Evolutionary conservation across 345 rosid species (phyloP).

Genomic region (Populus nigra): DNA sequence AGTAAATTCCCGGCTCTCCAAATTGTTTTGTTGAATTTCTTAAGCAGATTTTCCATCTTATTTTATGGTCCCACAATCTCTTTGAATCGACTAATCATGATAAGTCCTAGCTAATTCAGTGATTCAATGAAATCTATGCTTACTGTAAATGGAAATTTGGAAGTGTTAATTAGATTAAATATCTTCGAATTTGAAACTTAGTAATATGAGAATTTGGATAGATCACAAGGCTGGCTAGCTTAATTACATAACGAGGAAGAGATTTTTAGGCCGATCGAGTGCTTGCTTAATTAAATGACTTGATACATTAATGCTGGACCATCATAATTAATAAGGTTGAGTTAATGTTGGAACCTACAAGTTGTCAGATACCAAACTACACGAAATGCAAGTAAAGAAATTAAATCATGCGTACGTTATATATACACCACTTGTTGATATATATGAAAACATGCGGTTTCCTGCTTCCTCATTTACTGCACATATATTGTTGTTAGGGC

Average conservation of each 20-base stretch:
- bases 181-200: too few species aligned
- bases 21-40: not conserved
- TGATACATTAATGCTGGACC: not conserved
- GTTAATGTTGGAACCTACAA: conserved; percentile 7
- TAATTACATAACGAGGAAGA: too few species aligned
- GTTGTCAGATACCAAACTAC: not conserved
- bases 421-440: not conserved
- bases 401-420: not conserved
- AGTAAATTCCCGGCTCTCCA: not conserved
- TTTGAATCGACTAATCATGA: not conserved
- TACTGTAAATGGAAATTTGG: too few species aligned
- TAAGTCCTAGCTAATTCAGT: not conserved
- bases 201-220: too few species aligned
- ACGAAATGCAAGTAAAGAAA: not conserved
- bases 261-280: too few species aligned
- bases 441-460: not conserved
- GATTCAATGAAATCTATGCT: not conserved
- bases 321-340: not conserved
- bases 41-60: too few species aligned
- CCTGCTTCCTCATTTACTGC: conserved; percentile 10
- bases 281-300: not conserved
- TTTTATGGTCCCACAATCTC: too few species aligned
- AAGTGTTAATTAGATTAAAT: too few species aligned
- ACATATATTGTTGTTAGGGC: not conserved
- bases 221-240: too few species aligned